Conservation (phyloP, 2,329 filamentous ascomycete species). For the Rhinocladiella mackenziei region DNA sequence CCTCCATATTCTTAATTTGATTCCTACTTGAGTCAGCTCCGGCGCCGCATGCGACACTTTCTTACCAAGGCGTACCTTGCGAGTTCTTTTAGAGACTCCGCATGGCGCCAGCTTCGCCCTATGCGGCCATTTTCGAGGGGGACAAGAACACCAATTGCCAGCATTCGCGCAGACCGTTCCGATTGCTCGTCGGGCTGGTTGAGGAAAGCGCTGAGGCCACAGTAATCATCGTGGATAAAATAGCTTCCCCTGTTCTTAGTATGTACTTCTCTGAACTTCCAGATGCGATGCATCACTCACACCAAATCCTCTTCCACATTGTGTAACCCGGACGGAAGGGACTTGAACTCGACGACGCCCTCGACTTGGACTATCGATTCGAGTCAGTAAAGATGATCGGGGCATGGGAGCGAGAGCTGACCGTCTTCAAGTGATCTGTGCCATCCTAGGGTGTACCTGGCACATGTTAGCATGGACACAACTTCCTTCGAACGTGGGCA, state of each 20-base stretch:
- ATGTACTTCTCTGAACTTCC: neutral
- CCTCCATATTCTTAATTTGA: slow-evolving; percentile 62
- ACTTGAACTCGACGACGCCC: slow-evolving; percentile 92
- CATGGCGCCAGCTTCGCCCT: slow-evolving; percentile 86
- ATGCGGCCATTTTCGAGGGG: slow-evolving; percentile 79
- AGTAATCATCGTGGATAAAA: slow-evolving; percentile 80
- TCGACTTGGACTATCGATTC: slow-evolving; percentile 58
- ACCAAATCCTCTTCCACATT: slow-evolving; percentile 79
- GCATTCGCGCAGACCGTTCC: slow-evolving; percentile 83
- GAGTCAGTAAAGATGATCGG: slow-evolving; percentile 14
- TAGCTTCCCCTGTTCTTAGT: slow-evolving; percentile 56
- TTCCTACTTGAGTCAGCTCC: slow-evolving; percentile 35
- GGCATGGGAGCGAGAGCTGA: slow-evolving; percentile 10
- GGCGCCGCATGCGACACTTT: neutral
- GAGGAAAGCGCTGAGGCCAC: slow-evolving; percentile 86
- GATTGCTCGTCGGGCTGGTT: slow-evolving; percentile 75
- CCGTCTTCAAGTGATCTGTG: slow-evolving; percentile 67
- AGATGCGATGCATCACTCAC: slow-evolving; percentile 36
- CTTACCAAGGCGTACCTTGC: slow-evolving; percentile 64
- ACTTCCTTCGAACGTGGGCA: slow-evolving; percentile 6
- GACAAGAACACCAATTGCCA: slow-evolving; percentile 84
- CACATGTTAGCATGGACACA: slow-evolving; percentile 7
- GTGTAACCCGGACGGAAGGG: slow-evolving; percentile 86
- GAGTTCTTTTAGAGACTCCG: slow-evolving; percentile 68
- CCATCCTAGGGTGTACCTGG: slow-evolving; percentile 79